Percentiles rank a stretch among this genome's conserved stretches.
These are phyloP conservation scores for Penicillium sp. DNA, from an alignment of 2,329 filamentous ascomycete genomes.

Conservation along the genomic window DNA sequence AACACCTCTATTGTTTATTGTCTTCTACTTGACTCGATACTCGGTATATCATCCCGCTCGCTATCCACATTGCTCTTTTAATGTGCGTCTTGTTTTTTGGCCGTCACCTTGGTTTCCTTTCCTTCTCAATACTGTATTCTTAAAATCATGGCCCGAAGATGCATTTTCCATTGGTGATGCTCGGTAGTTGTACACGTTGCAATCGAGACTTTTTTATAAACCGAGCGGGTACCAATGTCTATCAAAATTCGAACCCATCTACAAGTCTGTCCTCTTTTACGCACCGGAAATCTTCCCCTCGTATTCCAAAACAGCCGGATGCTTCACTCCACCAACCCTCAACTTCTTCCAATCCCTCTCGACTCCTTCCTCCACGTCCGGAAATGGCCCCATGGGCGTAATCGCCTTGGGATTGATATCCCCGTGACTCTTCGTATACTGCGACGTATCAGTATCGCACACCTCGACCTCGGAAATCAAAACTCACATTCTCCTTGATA, in stretches of 20 bases:
- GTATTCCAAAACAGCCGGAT: too few species aligned
- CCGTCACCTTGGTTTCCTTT: slow-evolving; percentile 1
- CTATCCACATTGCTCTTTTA: slow-evolving; percentile 4
- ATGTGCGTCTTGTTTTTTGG: slow-evolving; percentile 7
- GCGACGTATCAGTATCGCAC: too few species aligned
- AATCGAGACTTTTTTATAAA: slow-evolving; percentile 8
- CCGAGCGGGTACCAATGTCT: background rate
- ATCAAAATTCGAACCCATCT: background rate
- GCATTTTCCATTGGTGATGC: slow-evolving; percentile 3
- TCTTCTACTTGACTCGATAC: slow-evolving; percentile 9
- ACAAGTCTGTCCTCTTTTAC: background rate
- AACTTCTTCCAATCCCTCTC: too few species aligned
- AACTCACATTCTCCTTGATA: too few species aligned
- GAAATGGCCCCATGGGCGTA: too few species aligned
- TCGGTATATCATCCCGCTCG: slow-evolving; percentile 6
- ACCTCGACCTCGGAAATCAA: too few species aligned
- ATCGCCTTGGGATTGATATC: too few species aligned
- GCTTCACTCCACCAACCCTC: too few species aligned
- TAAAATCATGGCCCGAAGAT: slow-evolving; percentile 7
- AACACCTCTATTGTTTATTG: slow-evolving; percentile 10
- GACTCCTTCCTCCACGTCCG: too few species aligned
- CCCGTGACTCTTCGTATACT: too few species aligned
- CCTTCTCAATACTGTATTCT: slow-evolving; percentile 12
- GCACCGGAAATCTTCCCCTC: too few species aligned
- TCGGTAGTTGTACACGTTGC: slow-evolving; percentile 11